Evolutionary conservation across 1,139 yeast genomes (phyloP), one percentile per base, ranked within the genome.

Genomic region (Scheffersomyces segobiensis): DNA sequence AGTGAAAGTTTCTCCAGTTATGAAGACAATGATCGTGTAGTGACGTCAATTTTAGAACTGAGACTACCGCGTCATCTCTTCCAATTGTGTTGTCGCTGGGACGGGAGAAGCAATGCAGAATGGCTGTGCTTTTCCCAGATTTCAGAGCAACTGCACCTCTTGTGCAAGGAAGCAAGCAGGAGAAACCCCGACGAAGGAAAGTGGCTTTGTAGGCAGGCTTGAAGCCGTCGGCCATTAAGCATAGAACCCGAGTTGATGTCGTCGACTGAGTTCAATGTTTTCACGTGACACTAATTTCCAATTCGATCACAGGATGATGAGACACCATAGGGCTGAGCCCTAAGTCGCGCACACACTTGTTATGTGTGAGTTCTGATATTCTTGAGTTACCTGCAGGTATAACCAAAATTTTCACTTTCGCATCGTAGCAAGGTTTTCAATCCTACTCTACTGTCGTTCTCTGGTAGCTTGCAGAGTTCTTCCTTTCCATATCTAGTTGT

Each of bases 401-500:
- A 24, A 20, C 50, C 50, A 48, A 21, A 48, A 12, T 48, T 48
- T 21, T 52, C 46, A 20, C 24, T 24, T 46, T 19, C 24, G 21
- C 49, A 19, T 26, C 53, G 49, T 39, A 50, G 53, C 61, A 17
- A 32, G 42, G 3, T 55, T 26, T 50, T 49, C 50, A 50, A 48
- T 17, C 42, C 52, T 32, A 20, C 51, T 12, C 46, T 32, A 20
- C 50, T 17, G 17, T 48, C 50, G 50, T 48, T 20, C n/a, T 18
- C 50, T 20, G 24, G 21, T 19, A 7, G 20, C 24, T 48, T n/a
- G 24, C 17, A 20, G 26, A 14, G 24, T 21, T 54, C 49, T 56
- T 53, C 57, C 60, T 54, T 56, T 61, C 64, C 56, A 56, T 63
- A 63, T 60, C 58, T 54, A 52, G 60, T 73, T 77, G 87, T 89